Evolutionary conservation across 768 basidiomycete genomes (phyloP), one percentile per base, ranked within the genome.

Genomic region (Suillus subaureus): DNA sequence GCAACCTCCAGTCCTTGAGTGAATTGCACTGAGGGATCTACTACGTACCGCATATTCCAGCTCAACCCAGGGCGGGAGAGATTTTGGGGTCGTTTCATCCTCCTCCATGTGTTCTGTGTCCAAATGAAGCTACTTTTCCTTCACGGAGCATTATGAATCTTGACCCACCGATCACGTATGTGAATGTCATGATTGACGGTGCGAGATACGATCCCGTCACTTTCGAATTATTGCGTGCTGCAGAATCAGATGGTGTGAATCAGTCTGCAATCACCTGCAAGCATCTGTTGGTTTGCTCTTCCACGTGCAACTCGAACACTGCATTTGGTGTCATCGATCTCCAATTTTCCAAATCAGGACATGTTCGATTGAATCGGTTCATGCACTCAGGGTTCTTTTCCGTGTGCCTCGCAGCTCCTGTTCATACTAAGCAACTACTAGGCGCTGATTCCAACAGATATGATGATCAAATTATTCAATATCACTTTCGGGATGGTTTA

Each of bases 31-130:
- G 58, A 60, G 4, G 37, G 12, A 3, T 16, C 28, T n/a, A 15
- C 5, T 42, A 79, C 84, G 66, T 64, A 92, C 94, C 71, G 84
- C 83, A 74, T 96, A 98, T 83, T 98, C 97, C 56, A 98, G 86
- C 70, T 91, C 86, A 39, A 98, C 96, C 97, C 97, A 99, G 16
- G 86, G 87, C 26, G 92, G 92, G 49, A 94, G 85, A 4, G 90
- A 83, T 69, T 84, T 86, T 1, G 87, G 81, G 0, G 85, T 85
- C 16, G 85, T 82, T 66, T 96, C 96, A 74, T 98, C 96, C 60
- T 96, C 94, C 74, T 98, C 96, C 91, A 98, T 95, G 73, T 96
- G 94, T 69, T 96, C 95, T 94, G 72, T 21, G 18, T n/a, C 66
- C 65, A 65, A 45, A 42, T 64, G 63, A 65, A 31, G 2, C 12